These are phyloP conservation scores for Lycium ferocissimum DNA, from an alignment of 257 asterid species.

Conservation along the genomic window DNA sequence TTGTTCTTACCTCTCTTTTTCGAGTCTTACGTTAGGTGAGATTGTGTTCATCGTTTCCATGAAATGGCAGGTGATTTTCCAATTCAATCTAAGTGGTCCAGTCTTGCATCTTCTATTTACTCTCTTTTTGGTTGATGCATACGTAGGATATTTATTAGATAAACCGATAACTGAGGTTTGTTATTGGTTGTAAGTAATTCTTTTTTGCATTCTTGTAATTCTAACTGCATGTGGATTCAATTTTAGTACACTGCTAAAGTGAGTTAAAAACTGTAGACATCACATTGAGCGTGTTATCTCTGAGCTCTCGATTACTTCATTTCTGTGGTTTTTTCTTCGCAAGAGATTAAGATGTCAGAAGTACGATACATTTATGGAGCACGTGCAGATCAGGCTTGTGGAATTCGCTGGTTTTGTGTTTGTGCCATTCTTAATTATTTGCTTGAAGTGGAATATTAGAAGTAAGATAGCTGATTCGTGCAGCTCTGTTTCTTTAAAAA, in stretches of 20 bases:
- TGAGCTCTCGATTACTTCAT: neutral
- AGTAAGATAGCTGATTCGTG: neutral
- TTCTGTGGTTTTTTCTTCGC: neutral
- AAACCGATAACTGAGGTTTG: neutral
- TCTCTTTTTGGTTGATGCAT: conserved; percentile 18
- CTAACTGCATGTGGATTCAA: neutral
- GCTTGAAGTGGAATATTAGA: neutral
- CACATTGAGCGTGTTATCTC: neutral
- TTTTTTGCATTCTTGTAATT: conserved; percentile 23
- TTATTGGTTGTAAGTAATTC: conserved; percentile 17
- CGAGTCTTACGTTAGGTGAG: neutral
- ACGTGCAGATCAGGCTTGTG: neutral
- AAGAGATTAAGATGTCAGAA: neutral
- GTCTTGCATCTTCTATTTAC: conserved; percentile 6
- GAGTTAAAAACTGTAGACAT: conserved; percentile 19
- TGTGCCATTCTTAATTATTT: neutral
- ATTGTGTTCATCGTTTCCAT: neutral
- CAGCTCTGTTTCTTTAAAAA: neutral
- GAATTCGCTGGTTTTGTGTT: neutral
- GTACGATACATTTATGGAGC: neutral
- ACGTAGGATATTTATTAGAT: neutral
- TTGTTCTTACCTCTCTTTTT: conserved; percentile 6
- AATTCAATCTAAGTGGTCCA: conserved; percentile 27
- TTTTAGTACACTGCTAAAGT: conserved; percentile 9
- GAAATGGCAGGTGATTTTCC: conserved; percentile 20